These are phyloP conservation scores for Pseudomicrostroma phylloplanum DNA, from an alignment of 1,284 basidiomycete genomes.

Conservation along the genomic window DNA sequence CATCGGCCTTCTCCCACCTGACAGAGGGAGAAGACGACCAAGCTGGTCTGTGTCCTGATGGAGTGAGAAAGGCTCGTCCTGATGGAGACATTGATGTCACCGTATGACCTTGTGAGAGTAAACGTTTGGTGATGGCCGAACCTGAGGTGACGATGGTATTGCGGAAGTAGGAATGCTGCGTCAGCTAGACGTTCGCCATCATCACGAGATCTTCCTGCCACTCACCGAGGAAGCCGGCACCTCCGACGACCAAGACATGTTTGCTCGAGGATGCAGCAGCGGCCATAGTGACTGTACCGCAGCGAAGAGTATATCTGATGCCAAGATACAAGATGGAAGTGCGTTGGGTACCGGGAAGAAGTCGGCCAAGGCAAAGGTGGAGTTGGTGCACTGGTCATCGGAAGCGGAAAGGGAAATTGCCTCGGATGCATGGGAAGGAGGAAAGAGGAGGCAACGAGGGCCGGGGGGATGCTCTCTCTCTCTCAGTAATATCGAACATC, in stretches of 20 bases:
- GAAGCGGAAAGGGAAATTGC: too few species aligned
- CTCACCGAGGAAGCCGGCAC: constrained; percentile 6
- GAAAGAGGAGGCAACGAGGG: too few species aligned
- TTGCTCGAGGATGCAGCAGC: background rate
- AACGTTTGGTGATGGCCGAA: constrained; percentile 4
- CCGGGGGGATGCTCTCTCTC: too few species aligned
- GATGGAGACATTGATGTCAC: constrained; percentile 3
- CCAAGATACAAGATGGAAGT: too few species aligned
- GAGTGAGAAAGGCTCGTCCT: constrained; percentile 74
- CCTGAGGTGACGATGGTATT: background rate
- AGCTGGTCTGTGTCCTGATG: constrained; percentile 78
- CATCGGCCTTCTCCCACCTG: constrained; percentile 42
- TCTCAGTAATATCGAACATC: too few species aligned
- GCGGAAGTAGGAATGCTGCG: background rate
- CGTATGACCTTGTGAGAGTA: background rate
- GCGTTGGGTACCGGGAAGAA: too few species aligned
- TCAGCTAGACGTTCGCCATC: background rate
- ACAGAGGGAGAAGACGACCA: constrained; percentile 60
- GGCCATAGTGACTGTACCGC: too few species aligned
- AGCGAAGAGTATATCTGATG: too few species aligned
- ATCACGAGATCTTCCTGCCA: background rate
- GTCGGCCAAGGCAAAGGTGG: too few species aligned
- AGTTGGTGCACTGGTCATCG: too few species aligned
- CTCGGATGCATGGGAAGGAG: too few species aligned
- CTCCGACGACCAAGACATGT: constrained; percentile 3